Evolutionary conservation across 495 filamentous ascomycete species (phyloP), one percentile per base, ranked within the genome.

Genomic region (Penicillium malachiteum): DNA sequence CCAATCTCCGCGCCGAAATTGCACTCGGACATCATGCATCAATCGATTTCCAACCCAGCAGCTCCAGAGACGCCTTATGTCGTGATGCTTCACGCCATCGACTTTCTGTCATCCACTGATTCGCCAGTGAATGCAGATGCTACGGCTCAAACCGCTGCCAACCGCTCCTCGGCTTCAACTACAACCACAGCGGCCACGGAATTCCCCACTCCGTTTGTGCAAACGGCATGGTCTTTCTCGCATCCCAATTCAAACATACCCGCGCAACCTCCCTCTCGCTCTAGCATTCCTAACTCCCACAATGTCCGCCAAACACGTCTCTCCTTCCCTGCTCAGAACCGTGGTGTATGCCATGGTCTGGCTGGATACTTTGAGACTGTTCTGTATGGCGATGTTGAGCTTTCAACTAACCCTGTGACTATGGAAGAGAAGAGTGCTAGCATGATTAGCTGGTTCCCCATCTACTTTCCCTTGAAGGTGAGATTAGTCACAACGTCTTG

Each of bases 361-460:
- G 95, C 84, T 1, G 94, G 95, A 0, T 99, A 96, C 65, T 99
- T 99, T 67, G 94, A 99, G 77, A 87, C 90, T 3, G 87, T 94
- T 38, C 77, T 99, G 35, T 99, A 97, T 62, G 75, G 75, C 4
- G 84, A 82, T 53, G 80, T 97, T 6, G 94, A 97, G 73, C 73
- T 99, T 39, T 95, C 90, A 56, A 99, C 90, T 14, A 87, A 95
- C 69, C 94, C 95, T 7, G 89, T 95, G 50, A 92, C 86, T 39
- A 97, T 97, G 77, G 89, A 92, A 46, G 78, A 76, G 48, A 97
- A 97, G 81, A 96, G 91, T 73, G 85, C 87, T 61, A 88, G 91
- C 59, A 97, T 97, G 94, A 94, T 96, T 53, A 93, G 89, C 62
- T 99, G 94, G 94, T 99, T 99, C 71, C 94, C 94, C 8, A 97